Evolutionary conservation across 352 stramenopile species (phyloP), one percentile per base, ranked within the genome.

Genomic region (Blastocystis sp.): DNA sequence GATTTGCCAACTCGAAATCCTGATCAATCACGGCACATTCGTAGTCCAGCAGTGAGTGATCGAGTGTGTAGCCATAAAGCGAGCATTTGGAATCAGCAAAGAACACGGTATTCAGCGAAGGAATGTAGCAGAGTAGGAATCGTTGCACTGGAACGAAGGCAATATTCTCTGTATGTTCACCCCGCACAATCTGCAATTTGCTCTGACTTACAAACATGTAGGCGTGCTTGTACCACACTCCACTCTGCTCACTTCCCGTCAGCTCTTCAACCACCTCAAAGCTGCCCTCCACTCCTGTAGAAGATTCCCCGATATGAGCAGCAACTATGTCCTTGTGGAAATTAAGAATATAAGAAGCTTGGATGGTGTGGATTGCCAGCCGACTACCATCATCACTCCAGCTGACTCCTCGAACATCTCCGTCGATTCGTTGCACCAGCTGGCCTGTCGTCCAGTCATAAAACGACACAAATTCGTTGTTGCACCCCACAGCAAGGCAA

Each of bases 221-320:
- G 39, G 70, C 70, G 11, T 80, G 37, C 55, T 62, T 80, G 70
- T 80, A 80, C 97, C 97, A 99, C 73, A 97, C 94, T 76, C 96
- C 97, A 23, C 94, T 98, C 37, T 93, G 93, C 54, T 98, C 95
- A 75, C 93, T 97, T 87, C 98, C 96, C 6, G 92, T 94, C 90
- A 99, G 97, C 90, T 99, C 96, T 89, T 98, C 95, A 66, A 98
- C 89, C 80, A 99, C 91, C 63, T 99, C 96, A 90, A 99, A 99
- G 8, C 43, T 37, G 13, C 15, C 70, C 73, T 99, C 96, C 4
- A 99, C 94, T 55, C 96, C 97, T 92, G 98, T 94, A 76, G 98
- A 96, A 0, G 91, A 89, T 59, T 92, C 92, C 41, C 96, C 93
- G 45, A 93, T 93, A 39, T 96, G 95, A 7, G 50, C 70, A 8